A percentile compares a stretch with the other conserved stretches of the same genome.
phyloP scores from a whole-genome alignment of 345 rosid genomes.

The Clausena lansium region DNA sequence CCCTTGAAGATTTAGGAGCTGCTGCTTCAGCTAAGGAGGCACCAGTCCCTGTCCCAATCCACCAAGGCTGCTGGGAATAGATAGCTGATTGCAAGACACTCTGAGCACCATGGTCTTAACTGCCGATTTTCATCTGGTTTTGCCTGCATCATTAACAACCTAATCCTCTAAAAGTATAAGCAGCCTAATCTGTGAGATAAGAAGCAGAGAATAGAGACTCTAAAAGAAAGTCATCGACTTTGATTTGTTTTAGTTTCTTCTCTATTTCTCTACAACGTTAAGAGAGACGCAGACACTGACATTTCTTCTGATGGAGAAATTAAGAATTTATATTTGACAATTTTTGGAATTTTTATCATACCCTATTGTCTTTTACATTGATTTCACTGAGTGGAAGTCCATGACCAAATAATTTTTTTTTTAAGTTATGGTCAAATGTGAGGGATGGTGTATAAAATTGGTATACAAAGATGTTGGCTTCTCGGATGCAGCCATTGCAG shows the following conservation, averaged over 20 bases:
- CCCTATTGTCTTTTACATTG: too few species aligned
- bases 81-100: constrained; percentile 29
- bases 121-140: constrained; percentile 32
- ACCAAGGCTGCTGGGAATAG: constrained; percentile 51
- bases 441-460: too few species aligned
- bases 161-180: constrained; percentile 17
- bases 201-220: constrained; percentile 19
- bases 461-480: too few species aligned
- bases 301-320: constrained; percentile 18
- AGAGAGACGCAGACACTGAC: constrained; percentile 31
- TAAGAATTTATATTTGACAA: neutral
- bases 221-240: constrained; percentile 21
- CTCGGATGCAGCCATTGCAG: too few species aligned
- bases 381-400: too few species aligned
- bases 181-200: constrained; percentile 14
- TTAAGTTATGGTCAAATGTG: too few species aligned
- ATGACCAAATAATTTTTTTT: too few species aligned
- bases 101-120: constrained; percentile 29
- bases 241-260: constrained; percentile 10
- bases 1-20: constrained; percentile 27
- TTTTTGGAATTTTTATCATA: neutral
- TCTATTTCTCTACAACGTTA: constrained; percentile 30
- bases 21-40: constrained; percentile 29
- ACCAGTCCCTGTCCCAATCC: constrained; percentile 39
- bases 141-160: constrained; percentile 43